Evolutionary conservation across 1,284 basidiomycete species (phyloP).

Genomic region (Heterobasidion occidentale): DNA sequence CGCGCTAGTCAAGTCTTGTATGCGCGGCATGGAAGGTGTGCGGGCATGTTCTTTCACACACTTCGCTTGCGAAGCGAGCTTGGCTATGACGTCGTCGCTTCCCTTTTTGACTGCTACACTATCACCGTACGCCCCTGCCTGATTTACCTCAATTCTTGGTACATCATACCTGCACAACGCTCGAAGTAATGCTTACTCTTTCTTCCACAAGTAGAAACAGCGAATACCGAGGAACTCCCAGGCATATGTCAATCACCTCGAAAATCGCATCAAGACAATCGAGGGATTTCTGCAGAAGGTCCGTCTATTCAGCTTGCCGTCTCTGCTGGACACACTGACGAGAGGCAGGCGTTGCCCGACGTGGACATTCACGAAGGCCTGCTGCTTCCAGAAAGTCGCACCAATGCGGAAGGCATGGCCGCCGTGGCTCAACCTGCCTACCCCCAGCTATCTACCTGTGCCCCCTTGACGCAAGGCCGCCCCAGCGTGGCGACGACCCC

Average conservation of each 20-base stretch:
- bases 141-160: too few relatives aligned
- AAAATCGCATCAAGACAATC: not conserved
- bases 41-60: not conserved
- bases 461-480: not conserved
- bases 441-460: not conserved
- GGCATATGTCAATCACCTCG: not conserved
- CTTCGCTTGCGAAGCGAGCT: not conserved
- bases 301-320: not conserved
- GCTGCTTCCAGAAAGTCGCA: not conserved
- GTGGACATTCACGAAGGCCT: not conserved
- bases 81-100: not conserved
- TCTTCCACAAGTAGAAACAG: not conserved
- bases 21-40: not conserved
- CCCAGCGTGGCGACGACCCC: not conserved
- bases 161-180: too few relatives aligned
- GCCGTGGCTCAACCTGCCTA: not conserved
- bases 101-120: not conserved
- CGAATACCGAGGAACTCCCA: not conserved
- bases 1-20: not conserved
- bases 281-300: not conserved
- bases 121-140: not conserved
- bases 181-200: not conserved
- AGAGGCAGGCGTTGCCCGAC: not conserved
- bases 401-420: not conserved
- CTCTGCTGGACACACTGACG: not conserved